Evolutionary conservation across 1,284 basidiomycete species (phyloP).

Genomic region (Tilletia walkeri): DNA sequence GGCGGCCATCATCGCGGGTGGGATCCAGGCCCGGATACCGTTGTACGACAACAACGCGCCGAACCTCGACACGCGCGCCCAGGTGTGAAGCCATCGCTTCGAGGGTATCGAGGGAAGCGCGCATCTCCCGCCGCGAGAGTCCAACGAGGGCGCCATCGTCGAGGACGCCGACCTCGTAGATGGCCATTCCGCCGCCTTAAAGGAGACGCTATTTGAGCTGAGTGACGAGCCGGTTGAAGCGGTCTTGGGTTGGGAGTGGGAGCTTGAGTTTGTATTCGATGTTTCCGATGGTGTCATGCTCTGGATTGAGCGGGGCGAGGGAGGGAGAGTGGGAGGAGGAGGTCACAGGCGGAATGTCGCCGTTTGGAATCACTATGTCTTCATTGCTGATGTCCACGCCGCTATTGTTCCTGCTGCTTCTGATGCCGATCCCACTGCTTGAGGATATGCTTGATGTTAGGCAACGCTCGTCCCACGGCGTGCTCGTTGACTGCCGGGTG

Average conservation of each 20-base stretch:
- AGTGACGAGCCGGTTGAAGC: conserved; percentile 52
- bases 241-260: conserved; percentile 42
- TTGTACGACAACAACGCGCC: conserved; percentile 12
- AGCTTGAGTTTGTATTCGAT: conserved; percentile 56
- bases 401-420: no score
- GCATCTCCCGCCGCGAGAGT: conserved; percentile 42
- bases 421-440: no score
- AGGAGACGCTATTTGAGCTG: conserved; percentile 55
- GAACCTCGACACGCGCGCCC: conserved; percentile 27
- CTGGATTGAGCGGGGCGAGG: conserved; percentile 35
- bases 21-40: background rate
- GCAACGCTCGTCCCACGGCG: background rate
- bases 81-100: conserved; percentile 44
- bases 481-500: background rate
- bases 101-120: conserved; percentile 42
- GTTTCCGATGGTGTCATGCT: conserved; percentile 51
- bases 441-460: background rate
- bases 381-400: no score
- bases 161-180: conserved; percentile 54
- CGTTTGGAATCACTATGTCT: no score
- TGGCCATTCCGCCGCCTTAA: conserved; percentile 49
- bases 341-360: no score
- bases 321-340: conserved; percentile 7
- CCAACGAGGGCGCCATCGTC: conserved; percentile 53
- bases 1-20: no score